Evolutionary conservation across 148 eudicot genomes (phyloP), one percentile per base, ranked within the genome.

Genomic region (Selenicereus undatus): DNA sequence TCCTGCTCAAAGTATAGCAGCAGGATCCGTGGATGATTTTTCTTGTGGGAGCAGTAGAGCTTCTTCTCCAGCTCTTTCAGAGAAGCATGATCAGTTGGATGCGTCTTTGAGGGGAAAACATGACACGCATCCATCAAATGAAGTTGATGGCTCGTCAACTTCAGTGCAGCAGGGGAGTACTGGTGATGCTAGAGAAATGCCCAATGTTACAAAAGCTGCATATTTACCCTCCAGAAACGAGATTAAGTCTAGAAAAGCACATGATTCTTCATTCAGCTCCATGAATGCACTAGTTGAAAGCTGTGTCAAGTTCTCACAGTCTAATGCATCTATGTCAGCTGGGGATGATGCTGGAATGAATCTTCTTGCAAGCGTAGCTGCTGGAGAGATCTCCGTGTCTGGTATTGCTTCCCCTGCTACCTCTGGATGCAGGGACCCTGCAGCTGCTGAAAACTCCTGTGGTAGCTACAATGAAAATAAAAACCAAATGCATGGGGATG

Each of bases 301-400:
- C 83, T 95, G 99, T 88, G 97, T 79, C 54, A 91, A 92, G 84
- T 86, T 82, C 65, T 91, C 98, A 29, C 95, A 92, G 85, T 88
- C 91, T 51, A 88, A 81, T 84, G 76, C 84, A 10, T 81, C 89
- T 45, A 36, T 82, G 64, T 86, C 87, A 4, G 87, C 86, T 20
- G 97, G 91, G 73, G 99, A 93, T 86, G 93, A 89, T 81, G 83
- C 89, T 83, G 99, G 99, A 51, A 95, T 95, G 93, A 93, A 92
- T 83, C 86, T 95, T 50, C 98, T 95, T 85, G 98, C 99, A 12
- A 95, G 93, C 89, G 99, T 95, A 45, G 99, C 99, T 73, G 89
- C 99, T 83, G 91, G 97, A 56, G 97, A 93, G 86, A 92, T 90
- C 27, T 81, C 87, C 22, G 88, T 84, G 69, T 88, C 92, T 73